Evolutionary conservation across 2,329 filamentous ascomycete species (phyloP), one percentile per base, ranked within the genome.

Genomic region (Hortaea sp.): DNA sequence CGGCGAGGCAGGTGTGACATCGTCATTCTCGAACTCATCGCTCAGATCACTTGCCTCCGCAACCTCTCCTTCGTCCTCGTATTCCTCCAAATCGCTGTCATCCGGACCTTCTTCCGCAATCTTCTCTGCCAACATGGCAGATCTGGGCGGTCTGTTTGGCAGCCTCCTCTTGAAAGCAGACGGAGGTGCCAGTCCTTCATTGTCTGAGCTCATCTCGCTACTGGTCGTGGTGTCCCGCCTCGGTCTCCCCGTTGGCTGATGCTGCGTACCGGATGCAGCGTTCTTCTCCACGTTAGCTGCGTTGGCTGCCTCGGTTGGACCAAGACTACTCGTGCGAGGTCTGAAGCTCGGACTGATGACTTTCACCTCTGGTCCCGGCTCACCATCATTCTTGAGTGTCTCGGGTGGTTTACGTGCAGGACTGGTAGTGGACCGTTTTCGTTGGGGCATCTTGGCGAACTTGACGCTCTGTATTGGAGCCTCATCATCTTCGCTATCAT

Each of bases 151-250:
- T 32, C 78, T 75, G 40, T 76, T 49, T 10, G 59, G 59, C 20
- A 78, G 72, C 49, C 82, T 77, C 54, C 75, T 75, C 52, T 82
- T 79, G 57, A 81, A 84, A 1, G 75, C 74, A 0, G 79, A 76
- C 7, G 52, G 51, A 1, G 79, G 74, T 55, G 87, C 84, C 40
- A 85, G 75, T 29, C 44, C 50, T 57, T 90, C 85, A 56, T 87
- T 88, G 51, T 90, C 85, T 0, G 85, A 89, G 0, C 85, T 89
- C 56, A 90, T 79, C 55, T 90, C 85, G 57, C 84, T 88, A 65
- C 84, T 88, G 1, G 85, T 89, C 41, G 85, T 81, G 0, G 85
- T 89, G 61, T 88, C 85, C 53, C 84, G 71, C 31, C 85, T 72
- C 1, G 81, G 74, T 11, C 84, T 72, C 5, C 39, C 43, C 12